Conservation (phyloP, 1,139 yeast genomes). For the Geotrichum restrictum region DNA sequence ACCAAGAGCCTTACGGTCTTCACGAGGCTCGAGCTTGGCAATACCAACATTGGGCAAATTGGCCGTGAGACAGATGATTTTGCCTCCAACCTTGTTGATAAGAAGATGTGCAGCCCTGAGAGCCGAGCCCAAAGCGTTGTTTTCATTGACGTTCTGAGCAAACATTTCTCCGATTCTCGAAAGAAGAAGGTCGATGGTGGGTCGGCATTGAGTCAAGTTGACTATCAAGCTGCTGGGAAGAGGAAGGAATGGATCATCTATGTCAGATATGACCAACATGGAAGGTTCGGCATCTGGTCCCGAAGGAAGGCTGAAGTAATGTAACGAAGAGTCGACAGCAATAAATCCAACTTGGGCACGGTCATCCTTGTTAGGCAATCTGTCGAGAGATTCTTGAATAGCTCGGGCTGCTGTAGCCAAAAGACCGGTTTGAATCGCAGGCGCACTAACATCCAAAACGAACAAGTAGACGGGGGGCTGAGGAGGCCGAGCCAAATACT, state of each 20-base stretch:
- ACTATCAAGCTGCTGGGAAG: constrained; percentile 79
- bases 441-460: constrained; percentile 78
- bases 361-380: constrained; percentile 80
- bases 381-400: constrained; percentile 77
- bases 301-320: constrained; percentile 73
- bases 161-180: constrained; percentile 68
- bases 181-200: constrained; percentile 71
- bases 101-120: constrained; percentile 80
- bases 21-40: constrained; percentile 77
- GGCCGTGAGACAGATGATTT: constrained; percentile 70
- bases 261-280: constrained; percentile 80
- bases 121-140: constrained; percentile 89
- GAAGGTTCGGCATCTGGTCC: constrained; percentile 43
- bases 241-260: constrained; percentile 90
- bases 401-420: constrained; percentile 85
- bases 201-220: constrained; percentile 66
- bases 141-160: constrained; percentile 59
- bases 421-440: constrained; percentile 75
- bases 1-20: constrained; percentile 73
- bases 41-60: constrained; percentile 80
- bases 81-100: constrained; percentile 81
- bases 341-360: constrained; percentile 82
- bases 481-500: constrained; percentile 91
- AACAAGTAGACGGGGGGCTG: constrained; percentile 89
- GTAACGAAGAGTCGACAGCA: constrained; percentile 83